Evolutionary conservation across 345 rosid species (phyloP).

Genomic region (Eucalyptus dawsonii): DNA sequence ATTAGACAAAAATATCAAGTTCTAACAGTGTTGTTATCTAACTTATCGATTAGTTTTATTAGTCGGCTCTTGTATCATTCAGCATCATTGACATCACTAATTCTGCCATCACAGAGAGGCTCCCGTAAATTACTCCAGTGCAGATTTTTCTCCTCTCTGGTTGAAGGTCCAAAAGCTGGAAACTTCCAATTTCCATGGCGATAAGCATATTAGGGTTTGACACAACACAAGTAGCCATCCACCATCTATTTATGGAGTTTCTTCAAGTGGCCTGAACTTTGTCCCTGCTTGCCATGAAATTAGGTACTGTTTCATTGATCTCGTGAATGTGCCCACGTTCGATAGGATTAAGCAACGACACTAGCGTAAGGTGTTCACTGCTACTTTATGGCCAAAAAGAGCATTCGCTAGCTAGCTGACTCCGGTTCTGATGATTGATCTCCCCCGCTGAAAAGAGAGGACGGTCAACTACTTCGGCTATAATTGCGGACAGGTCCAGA

Average conservation of each 20-base stretch:
- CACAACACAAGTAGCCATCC: not conserved
- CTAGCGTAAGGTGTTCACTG: not conserved
- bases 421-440: not conserved
- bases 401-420: not conserved
- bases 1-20: not conserved
- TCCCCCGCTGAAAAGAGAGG: not conserved
- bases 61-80: not conserved
- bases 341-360: not conserved
- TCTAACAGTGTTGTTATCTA: not conserved
- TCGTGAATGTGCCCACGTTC: not conserved
- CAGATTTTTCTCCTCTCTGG: not conserved
- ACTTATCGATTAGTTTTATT: not conserved
- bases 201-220: not conserved
- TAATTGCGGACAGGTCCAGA: not conserved
- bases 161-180: not conserved
- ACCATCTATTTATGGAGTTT: not conserved
- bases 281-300: not conserved
- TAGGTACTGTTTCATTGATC: not conserved
- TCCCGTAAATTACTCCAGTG: not conserved
- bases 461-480: not conserved
- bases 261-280: not conserved
- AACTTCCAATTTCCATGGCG: not conserved
- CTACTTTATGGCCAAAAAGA: not conserved
- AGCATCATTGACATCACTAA: not conserved
- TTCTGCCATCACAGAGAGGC: not conserved